Conservation (phyloP, 164 flowering plant genomes). For the Brasenia schreberi region DNA sequence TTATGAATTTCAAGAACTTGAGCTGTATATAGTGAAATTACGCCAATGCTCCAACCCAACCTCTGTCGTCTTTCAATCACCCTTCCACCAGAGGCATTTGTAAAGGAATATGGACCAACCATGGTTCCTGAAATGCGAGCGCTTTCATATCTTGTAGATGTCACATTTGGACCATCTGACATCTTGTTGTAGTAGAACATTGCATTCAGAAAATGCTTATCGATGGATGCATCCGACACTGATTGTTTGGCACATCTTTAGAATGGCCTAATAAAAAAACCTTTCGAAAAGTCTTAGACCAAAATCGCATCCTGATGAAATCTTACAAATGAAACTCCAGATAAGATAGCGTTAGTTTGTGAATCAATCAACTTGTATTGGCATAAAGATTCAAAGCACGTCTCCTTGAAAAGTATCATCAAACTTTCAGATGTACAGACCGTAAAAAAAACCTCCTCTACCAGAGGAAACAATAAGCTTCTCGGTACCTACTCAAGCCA, state of each 20-base stretch:
- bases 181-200: conserved; percentile 25
- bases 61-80: conserved; percentile 15
- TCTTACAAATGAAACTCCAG: conserved; percentile 19
- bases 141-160: conserved; percentile 8
- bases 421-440: background rate
- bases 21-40: conserved; percentile 56
- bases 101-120: conserved; percentile 43
- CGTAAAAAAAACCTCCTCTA: background rate
- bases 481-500: conserved; percentile 19
- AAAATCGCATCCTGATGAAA: conserved; percentile 16
- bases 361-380: conserved; percentile 33
- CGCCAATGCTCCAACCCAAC: conserved; percentile 30
- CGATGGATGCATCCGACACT: conserved; percentile 42
- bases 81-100: conserved; percentile 16
- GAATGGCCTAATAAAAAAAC: conserved; percentile 21
- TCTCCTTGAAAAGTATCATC: conserved; percentile 2
- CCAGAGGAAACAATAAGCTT: background rate
- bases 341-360: conserved; percentile 33
- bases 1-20: conserved; percentile 38
- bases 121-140: conserved; percentile 21
- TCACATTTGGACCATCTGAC: conserved; percentile 25
- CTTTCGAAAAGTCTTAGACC: conserved; percentile 40
- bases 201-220: conserved; percentile 37
- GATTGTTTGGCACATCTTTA: conserved; percentile 31
- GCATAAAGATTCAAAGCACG: background rate